These are phyloP conservation scores for Cordia subcordata DNA, from an alignment of 257 asterid species.

Conservation along the genomic window DNA sequence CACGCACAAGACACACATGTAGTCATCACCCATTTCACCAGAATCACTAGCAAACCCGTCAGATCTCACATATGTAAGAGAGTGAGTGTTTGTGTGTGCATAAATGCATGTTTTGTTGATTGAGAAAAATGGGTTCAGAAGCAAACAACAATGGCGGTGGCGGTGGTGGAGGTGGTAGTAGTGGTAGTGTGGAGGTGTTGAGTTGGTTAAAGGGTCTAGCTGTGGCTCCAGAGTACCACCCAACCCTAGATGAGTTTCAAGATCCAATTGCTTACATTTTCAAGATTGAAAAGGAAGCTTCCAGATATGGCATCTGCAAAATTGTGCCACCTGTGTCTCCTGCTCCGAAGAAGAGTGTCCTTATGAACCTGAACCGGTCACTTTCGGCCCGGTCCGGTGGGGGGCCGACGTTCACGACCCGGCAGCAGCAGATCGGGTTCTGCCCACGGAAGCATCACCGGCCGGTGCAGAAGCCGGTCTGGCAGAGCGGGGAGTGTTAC, in stretches of 20 bases:
- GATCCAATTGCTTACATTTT: constrained; percentile 99
- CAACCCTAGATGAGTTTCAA: constrained; percentile 82
- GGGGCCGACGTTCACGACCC: constrained; percentile 78
- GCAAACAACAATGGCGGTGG: not conserved
- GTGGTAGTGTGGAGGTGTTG: constrained; percentile 62
- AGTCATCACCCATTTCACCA: not conserved
- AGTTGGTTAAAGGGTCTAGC: constrained; percentile 93
- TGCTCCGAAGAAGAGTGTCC: constrained; percentile 51
- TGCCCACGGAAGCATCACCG: constrained; percentile 79
- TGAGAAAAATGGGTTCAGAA: constrained; percentile 55
- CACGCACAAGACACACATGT: too few relatives aligned
- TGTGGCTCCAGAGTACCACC: constrained; percentile 93
- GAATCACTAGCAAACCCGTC: constrained; percentile 36
- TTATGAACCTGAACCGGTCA: constrained; percentile 70
- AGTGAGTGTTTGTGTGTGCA: constrained; percentile 15
- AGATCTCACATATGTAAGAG: constrained; percentile 37
- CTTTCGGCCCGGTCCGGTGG: constrained; percentile 61
- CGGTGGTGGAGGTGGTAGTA: constrained; percentile 9
- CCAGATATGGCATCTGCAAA: constrained; percentile 89
- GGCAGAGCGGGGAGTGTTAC: constrained; percentile 95
- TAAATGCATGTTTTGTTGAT: not conserved
- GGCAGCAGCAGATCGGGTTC: constrained; percentile 99
- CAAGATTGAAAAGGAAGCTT: constrained; percentile 95
- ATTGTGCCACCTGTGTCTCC: constrained; percentile 88
- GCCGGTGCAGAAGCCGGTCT: constrained; percentile 93